phyloP scores from a whole-genome alignment of 2,329 filamentous ascomycete species.

The Stagonosporopsis tanaceti region DNA sequence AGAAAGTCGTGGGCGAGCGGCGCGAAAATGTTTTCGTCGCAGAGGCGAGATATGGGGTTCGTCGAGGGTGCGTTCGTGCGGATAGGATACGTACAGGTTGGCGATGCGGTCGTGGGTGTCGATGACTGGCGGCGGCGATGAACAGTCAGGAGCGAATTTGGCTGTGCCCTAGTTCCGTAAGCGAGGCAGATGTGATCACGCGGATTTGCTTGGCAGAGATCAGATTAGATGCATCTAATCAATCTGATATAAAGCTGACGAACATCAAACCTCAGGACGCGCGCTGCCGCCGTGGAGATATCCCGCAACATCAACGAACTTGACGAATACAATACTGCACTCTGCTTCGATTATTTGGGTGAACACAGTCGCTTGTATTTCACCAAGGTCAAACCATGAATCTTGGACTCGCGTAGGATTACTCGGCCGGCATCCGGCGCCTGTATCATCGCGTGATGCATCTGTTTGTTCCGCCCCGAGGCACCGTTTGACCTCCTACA shows the following conservation, averaged over 20 bases:
- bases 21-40: slow-evolving; percentile 15
- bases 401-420: background rate
- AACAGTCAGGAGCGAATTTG: slow-evolving; percentile 33
- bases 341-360: background rate
- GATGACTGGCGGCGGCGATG: slow-evolving; percentile 42
- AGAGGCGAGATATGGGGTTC: slow-evolving; percentile 9
- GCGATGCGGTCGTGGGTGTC: slow-evolving; percentile 42
- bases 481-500: slow-evolving; percentile 10
- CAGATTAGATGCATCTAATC: slow-evolving; percentile 12
- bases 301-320: slow-evolving; percentile 7
- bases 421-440: slow-evolving; percentile 4
- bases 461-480: slow-evolving; percentile 9
- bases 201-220: slow-evolving; percentile 29
- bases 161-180: slow-evolving; percentile 27
- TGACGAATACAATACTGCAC: slow-evolving; percentile 3
- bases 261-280: slow-evolving; percentile 11
- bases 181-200: slow-evolving; percentile 37
- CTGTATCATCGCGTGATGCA: slow-evolving; percentile 19
- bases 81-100: slow-evolving; percentile 46
- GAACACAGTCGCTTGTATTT: background rate
- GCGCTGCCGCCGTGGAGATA: background rate
- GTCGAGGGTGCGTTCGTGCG: slow-evolving; percentile 11
- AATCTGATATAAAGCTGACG: slow-evolving; percentile 1
- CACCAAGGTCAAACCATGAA: background rate
- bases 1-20: slow-evolving; percentile 7